These are phyloP conservation scores for Penicillium silybi DNA, from an alignment of 495 filamentous ascomycete species.

Conservation along the genomic window DNA sequence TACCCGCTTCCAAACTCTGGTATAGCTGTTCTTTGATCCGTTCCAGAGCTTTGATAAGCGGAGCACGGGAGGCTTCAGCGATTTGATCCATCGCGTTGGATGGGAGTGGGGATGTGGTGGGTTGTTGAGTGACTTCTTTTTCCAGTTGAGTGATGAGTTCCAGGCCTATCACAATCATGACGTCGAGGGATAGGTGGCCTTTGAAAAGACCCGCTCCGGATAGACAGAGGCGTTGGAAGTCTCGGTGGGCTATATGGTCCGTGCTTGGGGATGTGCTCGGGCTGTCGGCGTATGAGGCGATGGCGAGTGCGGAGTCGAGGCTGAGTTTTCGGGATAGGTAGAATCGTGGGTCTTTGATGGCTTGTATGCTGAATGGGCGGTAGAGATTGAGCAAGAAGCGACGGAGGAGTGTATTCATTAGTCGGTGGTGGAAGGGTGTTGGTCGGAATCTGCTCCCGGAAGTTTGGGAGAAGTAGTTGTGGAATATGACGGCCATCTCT, in stretches of 20 bases:
- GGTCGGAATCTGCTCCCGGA: conserved; percentile 1
- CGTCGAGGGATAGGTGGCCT: conserved; percentile 28
- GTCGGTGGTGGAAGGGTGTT: conserved; percentile 26
- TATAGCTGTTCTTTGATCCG: conserved; percentile 12
- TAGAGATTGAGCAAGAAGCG: conserved; percentile 49
- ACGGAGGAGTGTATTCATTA: conserved; percentile 34
- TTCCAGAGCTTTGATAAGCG: conserved; percentile 16
- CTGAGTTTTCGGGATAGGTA: conserved; percentile 46
- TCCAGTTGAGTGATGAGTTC: conserved; percentile 42
- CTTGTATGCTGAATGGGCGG: conserved; percentile 40
- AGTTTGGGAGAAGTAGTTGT: conserved; percentile 1
- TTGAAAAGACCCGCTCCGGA: conserved; percentile 42
- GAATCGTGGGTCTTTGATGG: conserved; percentile 40
- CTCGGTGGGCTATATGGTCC: conserved; percentile 28
- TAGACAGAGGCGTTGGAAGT: conserved; percentile 20
- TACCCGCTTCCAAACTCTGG: conserved; percentile 14
- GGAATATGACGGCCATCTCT: conserved; percentile 10
- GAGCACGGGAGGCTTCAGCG: conserved; percentile 6
- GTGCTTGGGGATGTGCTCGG: conserved; percentile 9
- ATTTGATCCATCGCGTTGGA: conserved; percentile 8
- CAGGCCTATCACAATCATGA: conserved; percentile 26
- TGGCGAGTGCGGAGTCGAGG: conserved; percentile 40
- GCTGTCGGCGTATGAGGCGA: conserved; percentile 32
- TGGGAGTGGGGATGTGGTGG: neutral
- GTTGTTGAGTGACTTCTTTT: conserved; percentile 10